Evolutionary conservation across 495 filamentous ascomycete genomes (phyloP).

Genomic region (Gamarada debralockiae): DNA sequence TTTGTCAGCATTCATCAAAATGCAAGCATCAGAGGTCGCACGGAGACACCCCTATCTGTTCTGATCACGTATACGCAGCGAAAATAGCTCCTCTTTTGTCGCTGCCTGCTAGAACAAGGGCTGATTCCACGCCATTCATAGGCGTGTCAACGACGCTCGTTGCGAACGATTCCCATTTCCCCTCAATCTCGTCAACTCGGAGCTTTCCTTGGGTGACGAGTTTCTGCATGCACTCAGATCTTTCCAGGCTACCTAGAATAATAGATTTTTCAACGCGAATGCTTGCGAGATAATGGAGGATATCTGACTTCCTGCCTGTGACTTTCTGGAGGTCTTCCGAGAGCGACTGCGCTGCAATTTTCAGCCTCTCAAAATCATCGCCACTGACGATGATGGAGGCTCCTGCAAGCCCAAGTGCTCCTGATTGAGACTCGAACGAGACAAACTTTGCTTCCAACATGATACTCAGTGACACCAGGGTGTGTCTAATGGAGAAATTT

Average conservation of each 20-base stretch:
- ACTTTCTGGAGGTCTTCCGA: constrained; percentile 65
- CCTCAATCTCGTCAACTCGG: constrained; percentile 48
- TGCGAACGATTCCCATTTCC: constrained; percentile 67
- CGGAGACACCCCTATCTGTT: constrained; percentile 72
- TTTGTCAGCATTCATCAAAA: not conserved
- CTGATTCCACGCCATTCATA: constrained; percentile 46
- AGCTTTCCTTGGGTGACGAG: constrained; percentile 41
- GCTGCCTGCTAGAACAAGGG: constrained; percentile 64
- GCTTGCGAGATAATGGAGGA: no score
- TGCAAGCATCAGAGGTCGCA: not conserved
- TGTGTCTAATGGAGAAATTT: no score
- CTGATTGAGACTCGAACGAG: not conserved
- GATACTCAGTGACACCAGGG: no score
- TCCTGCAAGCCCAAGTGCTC: not conserved
- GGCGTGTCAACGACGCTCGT: constrained; percentile 57
- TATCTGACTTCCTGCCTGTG: not conserved
- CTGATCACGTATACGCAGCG: constrained; percentile 70
- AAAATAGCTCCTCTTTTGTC: constrained; percentile 69
- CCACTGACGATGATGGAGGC: constrained; percentile 3
- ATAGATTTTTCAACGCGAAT: constrained; percentile 48
- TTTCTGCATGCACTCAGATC: constrained; percentile 47
- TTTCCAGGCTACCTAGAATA: constrained; percentile 64
- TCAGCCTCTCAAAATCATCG: constrained; percentile 6
- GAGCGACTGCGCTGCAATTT: constrained; percentile 52
- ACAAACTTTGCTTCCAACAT: constrained; percentile 12